Conservation (phyloP, 176 grass and related monocot species). For the Cymbopogon citratus region DNA sequence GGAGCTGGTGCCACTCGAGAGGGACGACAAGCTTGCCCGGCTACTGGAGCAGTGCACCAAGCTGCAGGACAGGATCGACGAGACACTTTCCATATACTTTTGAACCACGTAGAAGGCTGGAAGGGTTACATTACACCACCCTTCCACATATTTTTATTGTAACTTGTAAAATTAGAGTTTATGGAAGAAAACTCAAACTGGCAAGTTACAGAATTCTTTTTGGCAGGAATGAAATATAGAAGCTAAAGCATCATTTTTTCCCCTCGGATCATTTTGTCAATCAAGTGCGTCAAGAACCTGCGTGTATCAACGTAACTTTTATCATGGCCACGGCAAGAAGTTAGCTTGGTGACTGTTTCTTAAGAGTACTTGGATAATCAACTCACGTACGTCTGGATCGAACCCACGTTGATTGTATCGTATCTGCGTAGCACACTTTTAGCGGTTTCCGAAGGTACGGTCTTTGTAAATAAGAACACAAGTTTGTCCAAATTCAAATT, state of each 20-base stretch:
- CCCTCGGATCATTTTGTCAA: neutral
- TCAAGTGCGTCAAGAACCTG: neutral
- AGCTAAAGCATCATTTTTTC: no score
- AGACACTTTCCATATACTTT: conserved; percentile 63
- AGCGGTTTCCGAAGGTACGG: neutral
- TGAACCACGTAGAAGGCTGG: conserved; percentile 17
- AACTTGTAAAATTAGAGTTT: neutral
- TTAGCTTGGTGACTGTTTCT: no score
- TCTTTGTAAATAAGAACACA: neutral
- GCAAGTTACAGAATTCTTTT: neutral
- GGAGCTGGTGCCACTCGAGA: neutral
- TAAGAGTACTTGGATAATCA: no score
- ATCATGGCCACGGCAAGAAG: no score
- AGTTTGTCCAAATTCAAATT: neutral
- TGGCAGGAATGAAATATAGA: neutral
- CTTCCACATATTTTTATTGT: neutral
- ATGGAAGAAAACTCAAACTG: neutral
- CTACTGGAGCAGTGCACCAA: conserved; percentile 44
- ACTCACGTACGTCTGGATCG: no score
- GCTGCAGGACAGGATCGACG: conserved; percentile 55
- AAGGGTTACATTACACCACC: neutral
- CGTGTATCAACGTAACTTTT: neutral
- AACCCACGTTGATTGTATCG: no score
- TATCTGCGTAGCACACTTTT: neutral
- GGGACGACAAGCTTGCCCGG: conserved; percentile 32